These are phyloP conservation scores for Raphanus raphanistrum DNA, from an alignment of 345 rosid genomes.

Conservation along the genomic window DNA sequence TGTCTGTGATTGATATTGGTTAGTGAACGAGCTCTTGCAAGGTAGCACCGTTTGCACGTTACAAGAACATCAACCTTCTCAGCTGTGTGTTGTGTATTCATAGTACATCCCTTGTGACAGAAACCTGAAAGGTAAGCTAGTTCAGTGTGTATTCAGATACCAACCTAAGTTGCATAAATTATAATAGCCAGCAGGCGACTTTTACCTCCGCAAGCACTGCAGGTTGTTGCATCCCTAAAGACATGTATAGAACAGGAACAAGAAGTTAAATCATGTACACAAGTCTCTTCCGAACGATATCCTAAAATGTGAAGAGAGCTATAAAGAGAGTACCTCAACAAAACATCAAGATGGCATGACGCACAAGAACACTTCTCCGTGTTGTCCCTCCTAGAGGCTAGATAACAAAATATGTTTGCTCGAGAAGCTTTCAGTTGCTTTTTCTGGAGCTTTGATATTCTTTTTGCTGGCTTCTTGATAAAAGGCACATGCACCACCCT, in stretches of 20 bases:
- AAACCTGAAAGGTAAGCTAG: constrained; percentile 52
- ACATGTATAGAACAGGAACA: constrained; percentile 25
- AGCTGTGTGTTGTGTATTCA: constrained; percentile 45
- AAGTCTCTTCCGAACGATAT: constrained; percentile 11
- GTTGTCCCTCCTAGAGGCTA: constrained; percentile 67
- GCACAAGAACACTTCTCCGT: constrained; percentile 67
- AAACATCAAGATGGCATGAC: constrained; percentile 73
- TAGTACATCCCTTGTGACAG: constrained; percentile 75
- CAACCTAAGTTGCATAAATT: not conserved
- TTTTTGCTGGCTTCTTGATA: constrained; percentile 39
- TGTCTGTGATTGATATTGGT: constrained; percentile 47
- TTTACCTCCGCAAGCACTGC: constrained; percentile 85
- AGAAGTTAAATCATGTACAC: constrained; percentile 23
- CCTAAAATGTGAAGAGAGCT: not conserved
- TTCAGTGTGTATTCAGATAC: not conserved
- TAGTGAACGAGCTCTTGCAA: constrained; percentile 47
- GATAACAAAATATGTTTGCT: constrained; percentile 59
- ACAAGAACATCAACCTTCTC: constrained; percentile 41
- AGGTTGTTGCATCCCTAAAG: constrained; percentile 67
- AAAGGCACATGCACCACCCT: constrained; percentile 40
- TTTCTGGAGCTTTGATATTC: constrained; percentile 57
- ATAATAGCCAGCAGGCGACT: not conserved
- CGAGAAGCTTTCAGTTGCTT: constrained; percentile 80
- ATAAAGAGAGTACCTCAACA: constrained; percentile 54
- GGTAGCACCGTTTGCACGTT: constrained; percentile 70